A percentile compares a stretch with the other conserved stretches of the same genome.
Evolutionary conservation across 495 filamentous ascomycete species (phyloP).

Genomic region (Penicillium canariense): DNA sequence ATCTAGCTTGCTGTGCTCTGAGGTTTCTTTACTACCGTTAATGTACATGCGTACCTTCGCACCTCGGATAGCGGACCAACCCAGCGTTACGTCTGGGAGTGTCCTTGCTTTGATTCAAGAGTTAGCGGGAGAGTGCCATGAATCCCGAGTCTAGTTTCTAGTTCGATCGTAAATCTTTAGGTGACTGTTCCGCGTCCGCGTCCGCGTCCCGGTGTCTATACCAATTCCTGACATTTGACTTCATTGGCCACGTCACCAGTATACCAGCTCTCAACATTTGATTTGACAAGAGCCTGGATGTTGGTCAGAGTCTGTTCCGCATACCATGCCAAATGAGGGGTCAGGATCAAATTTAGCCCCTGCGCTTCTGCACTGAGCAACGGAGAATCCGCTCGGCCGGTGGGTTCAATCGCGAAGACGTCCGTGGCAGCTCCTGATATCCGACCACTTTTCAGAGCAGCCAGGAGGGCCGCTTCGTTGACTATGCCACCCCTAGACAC

Average conservation of each 20-base stretch:
- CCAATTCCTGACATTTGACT: no score
- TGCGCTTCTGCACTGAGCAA: not conserved
- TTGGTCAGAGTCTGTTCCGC: not conserved
- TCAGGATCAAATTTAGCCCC: not conserved
- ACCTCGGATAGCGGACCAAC: no score
- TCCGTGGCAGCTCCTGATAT: not conserved
- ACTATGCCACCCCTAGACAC: conserved; percentile 58
- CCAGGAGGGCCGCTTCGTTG: conserved; percentile 35
- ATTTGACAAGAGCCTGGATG: not conserved
- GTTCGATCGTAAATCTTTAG: no score
- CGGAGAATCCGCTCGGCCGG: not conserved
- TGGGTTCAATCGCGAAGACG: not conserved
- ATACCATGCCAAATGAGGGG: not conserved
- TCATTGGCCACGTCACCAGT: conserved; percentile 16
- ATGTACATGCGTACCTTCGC: no score
- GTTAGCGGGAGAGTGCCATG: no score
- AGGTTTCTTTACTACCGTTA: no score
- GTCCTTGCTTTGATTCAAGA: no score
- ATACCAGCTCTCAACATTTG: not conserved
- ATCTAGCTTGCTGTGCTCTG: no score
- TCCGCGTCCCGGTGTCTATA: no score
- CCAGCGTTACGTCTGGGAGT: no score
- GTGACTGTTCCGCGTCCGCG: no score
- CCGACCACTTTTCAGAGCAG: not conserved
- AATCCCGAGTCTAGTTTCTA: no score